Evolutionary conservation across 2,329 filamentous ascomycete species (phyloP).

Genomic region (Pochonia chlamydosporia): DNA sequence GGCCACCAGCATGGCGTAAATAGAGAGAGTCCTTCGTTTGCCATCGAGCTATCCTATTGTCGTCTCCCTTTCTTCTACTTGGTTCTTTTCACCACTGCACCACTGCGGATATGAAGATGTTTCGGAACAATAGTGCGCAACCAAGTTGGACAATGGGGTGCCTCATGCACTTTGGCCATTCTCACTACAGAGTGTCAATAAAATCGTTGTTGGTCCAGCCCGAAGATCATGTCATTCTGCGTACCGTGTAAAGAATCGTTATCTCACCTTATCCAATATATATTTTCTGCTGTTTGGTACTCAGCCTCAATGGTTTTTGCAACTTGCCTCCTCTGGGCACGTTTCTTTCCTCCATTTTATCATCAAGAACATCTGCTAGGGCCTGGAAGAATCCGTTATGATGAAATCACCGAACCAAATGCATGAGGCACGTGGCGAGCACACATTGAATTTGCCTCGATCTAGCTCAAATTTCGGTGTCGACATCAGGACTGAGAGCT

Average conservation of each 20-base stretch:
- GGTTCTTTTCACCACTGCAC: too few species aligned
- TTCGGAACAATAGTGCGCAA: too few species aligned
- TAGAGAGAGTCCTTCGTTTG: too few species aligned
- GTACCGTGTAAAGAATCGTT: neutral
- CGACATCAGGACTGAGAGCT: slow-evolving; percentile 1
- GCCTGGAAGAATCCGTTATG: too few species aligned
- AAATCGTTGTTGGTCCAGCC: neutral
- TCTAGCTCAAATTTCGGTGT: neutral
- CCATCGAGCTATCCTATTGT: too few species aligned
- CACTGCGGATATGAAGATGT: too few species aligned
- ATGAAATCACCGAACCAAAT: neutral
- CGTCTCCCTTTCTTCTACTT: too few species aligned
- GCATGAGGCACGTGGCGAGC: neutral
- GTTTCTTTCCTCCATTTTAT: too few species aligned
- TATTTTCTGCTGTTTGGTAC: neutral
- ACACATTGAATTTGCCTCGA: neutral
- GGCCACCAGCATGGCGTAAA: too few species aligned
- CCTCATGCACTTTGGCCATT: neutral
- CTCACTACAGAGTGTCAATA: neutral
- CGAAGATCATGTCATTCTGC: neutral
- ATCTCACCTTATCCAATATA: neutral
- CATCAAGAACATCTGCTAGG: too few species aligned
- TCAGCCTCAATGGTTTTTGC: neutral
- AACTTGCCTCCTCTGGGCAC: too few species aligned
- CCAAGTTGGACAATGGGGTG: too few species aligned